Evolutionary conservation across 345 rosid genomes (phyloP).

Genomic region (Iberis pinnata): DNA sequence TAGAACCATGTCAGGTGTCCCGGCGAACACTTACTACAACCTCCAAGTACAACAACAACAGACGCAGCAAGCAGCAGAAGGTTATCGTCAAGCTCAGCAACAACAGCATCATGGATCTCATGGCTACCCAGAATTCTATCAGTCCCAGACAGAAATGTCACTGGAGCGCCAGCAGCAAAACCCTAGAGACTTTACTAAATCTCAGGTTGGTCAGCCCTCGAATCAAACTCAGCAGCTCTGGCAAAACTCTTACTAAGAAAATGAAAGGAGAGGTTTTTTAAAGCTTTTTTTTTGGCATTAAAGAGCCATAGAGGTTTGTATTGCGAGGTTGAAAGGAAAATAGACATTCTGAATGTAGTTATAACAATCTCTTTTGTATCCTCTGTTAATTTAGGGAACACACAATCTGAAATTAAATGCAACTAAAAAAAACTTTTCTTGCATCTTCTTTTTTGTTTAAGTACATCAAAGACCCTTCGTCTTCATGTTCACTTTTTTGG

Average conservation of each 20-base stretch:
- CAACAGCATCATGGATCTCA: conserved; percentile 66
- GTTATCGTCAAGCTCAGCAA: conserved; percentile 78
- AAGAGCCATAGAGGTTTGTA: conserved; percentile 18
- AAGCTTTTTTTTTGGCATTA: conserved; percentile 9
- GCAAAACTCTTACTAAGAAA: conserved; percentile 81
- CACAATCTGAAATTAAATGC: conserved; percentile 11
- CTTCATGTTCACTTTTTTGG: no score
- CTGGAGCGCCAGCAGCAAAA: conserved; percentile 87
- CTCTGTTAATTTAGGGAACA: conserved; percentile 17
- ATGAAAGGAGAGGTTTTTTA: conserved; percentile 12
- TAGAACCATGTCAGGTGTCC: conserved; percentile 61
- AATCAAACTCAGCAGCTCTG: conserved; percentile 88
- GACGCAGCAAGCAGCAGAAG: conserved; percentile 38
- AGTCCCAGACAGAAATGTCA: conserved; percentile 67
- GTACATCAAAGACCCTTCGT: no score
- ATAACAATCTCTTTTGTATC: conserved; percentile 8
- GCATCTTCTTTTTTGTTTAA: background rate
- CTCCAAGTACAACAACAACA: conserved; percentile 65
- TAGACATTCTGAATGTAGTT: conserved; percentile 19
- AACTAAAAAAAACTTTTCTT: no score
- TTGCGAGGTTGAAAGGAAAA: conserved; percentile 7
- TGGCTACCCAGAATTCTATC: conserved; percentile 85
- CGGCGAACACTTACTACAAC: background rate
- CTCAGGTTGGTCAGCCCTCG: conserved; percentile 66
- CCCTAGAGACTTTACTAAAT: conserved; percentile 59